Evolutionary conservation across 2,329 filamentous ascomycete species (phyloP), one percentile per base, ranked within the genome.

Genomic region (Westerdykella sp.): DNA sequence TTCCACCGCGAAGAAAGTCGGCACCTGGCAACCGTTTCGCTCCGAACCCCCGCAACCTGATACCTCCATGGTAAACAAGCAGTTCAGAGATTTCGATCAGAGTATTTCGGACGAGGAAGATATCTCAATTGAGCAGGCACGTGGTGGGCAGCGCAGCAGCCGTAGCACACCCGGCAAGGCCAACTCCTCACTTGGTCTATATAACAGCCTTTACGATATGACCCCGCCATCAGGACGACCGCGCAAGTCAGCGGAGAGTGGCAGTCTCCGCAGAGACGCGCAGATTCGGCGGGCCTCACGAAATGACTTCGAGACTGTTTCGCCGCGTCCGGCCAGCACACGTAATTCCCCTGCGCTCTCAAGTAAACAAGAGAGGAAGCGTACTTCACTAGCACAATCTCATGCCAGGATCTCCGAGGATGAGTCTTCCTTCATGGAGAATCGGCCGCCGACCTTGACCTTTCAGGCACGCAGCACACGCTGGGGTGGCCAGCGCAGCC

Each of bases 101-200:
- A 64, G 66, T 43, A 43, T 59, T 10, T 62, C 62, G 4, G 65
- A 69, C 11, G 69, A 75, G 34, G 69, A 73, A 39, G 71, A 69
- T 40, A 67, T 74, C 46, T 80, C 77, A 2, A 69, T 83, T 43
- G 79, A 83, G 55, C 59, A 79, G 25, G 78, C 75, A 37, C 71
- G 80, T 42, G 79, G 74, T 25, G 59, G 66, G 16, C 69, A 69
- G 47, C 60, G 65, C 32, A 67, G 62, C 51, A 60, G 61, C 40
- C 59, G 59, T 34, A 59, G 54, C 46, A 68, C 59, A 16, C 69
- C 57, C 30, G 59, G 46, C 51, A 70, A 70, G 62, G 57, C 77
- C 47, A 71, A 77, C 52, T 78, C 75, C 22, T 71, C 73, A 37
- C 70, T 74, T 47, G 69, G 71, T 5, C 59, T 70, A 32, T 72